Evolutionary conservation across 1,284 basidiomycete species (phyloP).

Genomic region (Irpex sp.): DNA sequence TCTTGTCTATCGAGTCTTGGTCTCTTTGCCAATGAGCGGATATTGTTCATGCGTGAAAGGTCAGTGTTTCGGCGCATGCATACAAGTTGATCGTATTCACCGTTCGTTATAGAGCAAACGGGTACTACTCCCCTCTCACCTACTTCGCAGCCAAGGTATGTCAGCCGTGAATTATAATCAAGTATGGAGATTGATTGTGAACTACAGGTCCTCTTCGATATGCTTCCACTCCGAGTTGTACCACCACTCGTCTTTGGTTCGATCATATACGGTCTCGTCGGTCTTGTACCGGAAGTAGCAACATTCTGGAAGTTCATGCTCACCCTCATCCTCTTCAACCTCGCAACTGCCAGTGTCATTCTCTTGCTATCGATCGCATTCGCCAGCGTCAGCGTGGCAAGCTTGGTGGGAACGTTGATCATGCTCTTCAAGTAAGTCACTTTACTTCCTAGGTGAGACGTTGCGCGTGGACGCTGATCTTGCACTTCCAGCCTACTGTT

Average conservation of each 20-base stretch:
- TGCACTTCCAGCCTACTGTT: conserved; percentile 71
- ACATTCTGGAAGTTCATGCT: conserved; percentile 98
- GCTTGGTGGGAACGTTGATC: conserved; percentile 87
- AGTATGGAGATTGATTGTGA: too few species aligned
- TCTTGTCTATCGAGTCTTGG: conserved; percentile 91
- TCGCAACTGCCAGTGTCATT: conserved; percentile 89
- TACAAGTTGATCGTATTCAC: background rate
- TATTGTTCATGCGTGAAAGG: conserved; percentile 96
- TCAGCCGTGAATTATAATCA: background rate
- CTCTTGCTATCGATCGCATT: conserved; percentile 88
- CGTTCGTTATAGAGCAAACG: conserved; percentile 67
- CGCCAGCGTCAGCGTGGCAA: conserved; percentile 82
- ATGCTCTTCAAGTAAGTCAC: conserved; percentile 93
- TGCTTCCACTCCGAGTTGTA: conserved; percentile 88
- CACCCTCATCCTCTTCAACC: conserved; percentile 90
- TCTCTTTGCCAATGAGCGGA: conserved; percentile 89
- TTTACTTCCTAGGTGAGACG: too few species aligned
- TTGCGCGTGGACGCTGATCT: background rate
- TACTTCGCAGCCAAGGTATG: conserved; percentile 90
- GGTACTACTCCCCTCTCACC: conserved; percentile 93
- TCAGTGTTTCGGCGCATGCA: conserved; percentile 28
- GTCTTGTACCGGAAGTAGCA: conserved; percentile 83
- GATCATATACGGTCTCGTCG: conserved; percentile 91
- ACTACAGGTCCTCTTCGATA: conserved; percentile 83
- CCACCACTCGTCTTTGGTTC: conserved; percentile 93